Evolutionary conservation across 352 stramenopile species (phyloP).

Genomic region (Pythium volutum): DNA sequence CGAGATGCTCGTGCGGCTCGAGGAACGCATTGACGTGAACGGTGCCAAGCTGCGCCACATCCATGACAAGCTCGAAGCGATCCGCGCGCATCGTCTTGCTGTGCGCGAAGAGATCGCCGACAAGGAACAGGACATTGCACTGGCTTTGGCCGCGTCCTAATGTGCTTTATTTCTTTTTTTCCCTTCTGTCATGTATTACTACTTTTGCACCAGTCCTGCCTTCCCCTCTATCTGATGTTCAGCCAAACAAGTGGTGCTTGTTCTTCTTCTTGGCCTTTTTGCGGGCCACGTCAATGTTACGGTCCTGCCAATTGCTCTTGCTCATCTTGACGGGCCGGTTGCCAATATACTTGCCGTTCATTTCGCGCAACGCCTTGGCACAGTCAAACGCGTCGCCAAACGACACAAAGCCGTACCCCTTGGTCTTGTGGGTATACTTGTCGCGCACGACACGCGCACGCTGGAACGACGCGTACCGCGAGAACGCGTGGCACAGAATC

Average conservation of each 20-base stretch:
- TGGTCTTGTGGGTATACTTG: conserved; percentile 86
- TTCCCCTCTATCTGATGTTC: too few species aligned
- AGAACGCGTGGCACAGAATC: conserved; percentile 75
- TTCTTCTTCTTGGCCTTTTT: conserved; percentile 89
- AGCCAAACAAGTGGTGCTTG: conserved; percentile 77
- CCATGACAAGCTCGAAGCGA: conserved; percentile 50
- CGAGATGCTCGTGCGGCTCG: conserved; percentile 43
- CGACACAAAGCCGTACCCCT: conserved; percentile 95
- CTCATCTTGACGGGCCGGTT: conserved; percentile 93
- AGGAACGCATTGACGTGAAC: conserved; percentile 68
- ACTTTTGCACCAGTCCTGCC: too few species aligned
- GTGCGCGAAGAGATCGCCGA: conserved; percentile 58
- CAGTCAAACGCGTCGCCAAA: conserved; percentile 94
- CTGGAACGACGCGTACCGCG: conserved; percentile 72
- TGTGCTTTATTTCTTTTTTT: too few species aligned
- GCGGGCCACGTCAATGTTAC: conserved; percentile 88
- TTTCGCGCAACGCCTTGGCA: conserved; percentile 93
- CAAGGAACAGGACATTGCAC: conserved; percentile 58
- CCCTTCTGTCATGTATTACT: too few species aligned
- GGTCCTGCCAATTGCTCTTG: conserved; percentile 94
- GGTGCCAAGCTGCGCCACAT: conserved; percentile 56
- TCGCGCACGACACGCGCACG: conserved; percentile 77
- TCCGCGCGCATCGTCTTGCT: conserved; percentile 42
- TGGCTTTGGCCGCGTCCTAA: conserved; percentile 32
- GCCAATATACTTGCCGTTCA: conserved; percentile 96